Evolutionary conservation across 257 asterid species (phyloP), one percentile per base, ranked within the genome.

Genomic region (Primulina eburnea): DNA sequence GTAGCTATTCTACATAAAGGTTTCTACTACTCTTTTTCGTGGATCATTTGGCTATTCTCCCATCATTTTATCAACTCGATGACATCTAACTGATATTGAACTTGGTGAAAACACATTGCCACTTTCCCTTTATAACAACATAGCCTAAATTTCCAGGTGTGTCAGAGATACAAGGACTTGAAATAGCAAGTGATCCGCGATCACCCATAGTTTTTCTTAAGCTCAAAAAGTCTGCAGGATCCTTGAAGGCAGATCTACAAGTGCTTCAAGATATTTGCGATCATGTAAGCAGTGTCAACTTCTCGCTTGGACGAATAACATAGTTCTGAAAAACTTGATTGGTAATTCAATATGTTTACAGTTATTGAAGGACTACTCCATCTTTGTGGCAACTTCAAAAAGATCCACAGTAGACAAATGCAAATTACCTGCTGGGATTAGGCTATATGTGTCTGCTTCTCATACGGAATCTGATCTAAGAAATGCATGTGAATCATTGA

Each of bases 201-300:
- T 91, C 97, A 28, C 97, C 97, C 32, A 77, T 91, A 62, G 86
- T 87, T 57, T 91, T 77, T 75, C 87, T 89, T 60, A 77, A 63
- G 70, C 84, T 91, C 47, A 82, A 81, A 82, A 85, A 80, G 68
- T 76, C 90, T 34, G 71, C 81, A n/a, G 98, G 98, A 59, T 88
- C 89, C 61, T 60, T 47, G 24, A 84, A 87, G 82, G 84, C 80
- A 43, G 95, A 91, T 77, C 87, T 89, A 77, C 88, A 80, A 76
- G 70, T 84, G 79, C 92, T 91, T 33, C 86, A 90, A 71, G 90
- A 88, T 75, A 78, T 88, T 40, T 84, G 90, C 29, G 70, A 90
- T 52, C 78, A 56, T 20, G 98, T 90, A 80, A 76, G 87, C 75
- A 34, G 67, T 63, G 60, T 66, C 32, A 57, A 21, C 62, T 16